A percentile compares a stretch with the other conserved stretches of the same genome.
These are phyloP conservation scores for Barnettozyma populi DNA, from an alignment of 805 yeast genomes.

Conservation along the genomic window DNA sequence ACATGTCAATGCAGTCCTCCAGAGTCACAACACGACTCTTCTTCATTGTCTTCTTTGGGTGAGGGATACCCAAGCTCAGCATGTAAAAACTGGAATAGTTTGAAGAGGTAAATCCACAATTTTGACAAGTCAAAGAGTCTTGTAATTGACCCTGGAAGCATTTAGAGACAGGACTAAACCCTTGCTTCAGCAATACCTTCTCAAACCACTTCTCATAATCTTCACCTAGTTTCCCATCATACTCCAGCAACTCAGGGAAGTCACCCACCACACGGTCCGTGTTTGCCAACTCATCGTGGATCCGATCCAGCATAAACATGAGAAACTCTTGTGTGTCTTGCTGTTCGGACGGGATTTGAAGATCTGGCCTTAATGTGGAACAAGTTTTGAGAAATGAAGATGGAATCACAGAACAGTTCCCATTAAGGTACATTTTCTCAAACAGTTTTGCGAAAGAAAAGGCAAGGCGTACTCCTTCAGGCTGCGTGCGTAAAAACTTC, in stretches of 20 bases:
- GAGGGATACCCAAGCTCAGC: slow-evolving; percentile 58
- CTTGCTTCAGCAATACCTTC: slow-evolving; percentile 46
- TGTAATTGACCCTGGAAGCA: slow-evolving; percentile 72
- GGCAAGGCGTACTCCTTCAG: slow-evolving; percentile 26
- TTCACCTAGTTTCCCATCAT: slow-evolving; percentile 29
- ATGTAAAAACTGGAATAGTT: slow-evolving; percentile 60
- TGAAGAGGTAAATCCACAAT: slow-evolving; percentile 56
- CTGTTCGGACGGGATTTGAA: slow-evolving; percentile 66
- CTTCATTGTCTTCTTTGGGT: slow-evolving; percentile 24
- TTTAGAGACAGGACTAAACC: slow-evolving; percentile 61
- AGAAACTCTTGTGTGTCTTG: slow-evolving; percentile 80
- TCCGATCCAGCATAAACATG: slow-evolving; percentile 55
- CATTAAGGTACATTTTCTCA: slow-evolving; percentile 51
- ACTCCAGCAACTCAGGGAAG: slow-evolving; percentile 33
- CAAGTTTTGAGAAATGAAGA: slow-evolving; percentile 52
- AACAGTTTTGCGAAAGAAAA: slow-evolving; percentile 51
- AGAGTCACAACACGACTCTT: slow-evolving; percentile 33
- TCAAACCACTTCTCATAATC: slow-evolving; percentile 63
- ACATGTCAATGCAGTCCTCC: slow-evolving; percentile 59
- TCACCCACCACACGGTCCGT: slow-evolving; percentile 33
- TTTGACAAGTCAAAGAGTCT: slow-evolving; percentile 54
- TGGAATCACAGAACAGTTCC: slow-evolving; percentile 61
- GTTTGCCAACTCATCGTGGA: slow-evolving; percentile 60
- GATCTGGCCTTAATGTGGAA: slow-evolving; percentile 54
- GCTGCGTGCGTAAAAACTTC: slow-evolving; percentile 23